These are phyloP conservation scores for Debaryomyces hansenii DNA, from an alignment of 805 yeast genomes.

Conservation along the genomic window DNA sequence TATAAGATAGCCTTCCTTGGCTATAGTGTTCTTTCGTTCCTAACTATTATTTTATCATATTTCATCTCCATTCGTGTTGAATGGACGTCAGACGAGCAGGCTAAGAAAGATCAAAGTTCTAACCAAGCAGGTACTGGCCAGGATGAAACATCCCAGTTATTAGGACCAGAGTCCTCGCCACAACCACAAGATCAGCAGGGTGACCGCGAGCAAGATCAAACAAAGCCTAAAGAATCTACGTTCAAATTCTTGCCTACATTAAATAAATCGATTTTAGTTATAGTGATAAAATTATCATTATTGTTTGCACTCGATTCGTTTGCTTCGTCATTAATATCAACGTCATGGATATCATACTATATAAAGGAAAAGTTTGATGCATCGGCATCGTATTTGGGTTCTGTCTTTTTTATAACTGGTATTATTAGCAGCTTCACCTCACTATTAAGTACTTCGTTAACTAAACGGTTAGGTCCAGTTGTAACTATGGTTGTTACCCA, in stretches of 20 bases:
- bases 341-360: conserved; percentile 48
- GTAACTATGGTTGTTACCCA: conserved; percentile 47
- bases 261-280: conserved; percentile 14
- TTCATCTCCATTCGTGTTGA: conserved; percentile 19
- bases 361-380: conserved; percentile 36
- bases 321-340: conserved; percentile 44
- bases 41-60: conserved; percentile 16
- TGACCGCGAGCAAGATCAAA: neutral
- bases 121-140: conserved; percentile 1
- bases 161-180: conserved; percentile 3
- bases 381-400: conserved; percentile 36
- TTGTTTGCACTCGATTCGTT: conserved; percentile 44
- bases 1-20: conserved; percentile 30
- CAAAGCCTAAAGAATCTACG: conserved; percentile 2
- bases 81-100: conserved; percentile 8
- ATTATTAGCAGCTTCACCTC: conserved; percentile 39
- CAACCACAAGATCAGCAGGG: neutral
- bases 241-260: conserved; percentile 19
- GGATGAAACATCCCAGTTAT: conserved; percentile 17
- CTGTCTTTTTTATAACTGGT: conserved; percentile 40
- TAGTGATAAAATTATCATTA: conserved; percentile 33
- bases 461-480: conserved; percentile 45
- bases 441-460: conserved; percentile 41
- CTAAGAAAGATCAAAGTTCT: neutral
- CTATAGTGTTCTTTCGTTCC: conserved; percentile 20